These are phyloP conservation scores for Chenopodium berlandieri DNA, from an alignment of 148 eudicot species.

Conservation along the genomic window DNA sequence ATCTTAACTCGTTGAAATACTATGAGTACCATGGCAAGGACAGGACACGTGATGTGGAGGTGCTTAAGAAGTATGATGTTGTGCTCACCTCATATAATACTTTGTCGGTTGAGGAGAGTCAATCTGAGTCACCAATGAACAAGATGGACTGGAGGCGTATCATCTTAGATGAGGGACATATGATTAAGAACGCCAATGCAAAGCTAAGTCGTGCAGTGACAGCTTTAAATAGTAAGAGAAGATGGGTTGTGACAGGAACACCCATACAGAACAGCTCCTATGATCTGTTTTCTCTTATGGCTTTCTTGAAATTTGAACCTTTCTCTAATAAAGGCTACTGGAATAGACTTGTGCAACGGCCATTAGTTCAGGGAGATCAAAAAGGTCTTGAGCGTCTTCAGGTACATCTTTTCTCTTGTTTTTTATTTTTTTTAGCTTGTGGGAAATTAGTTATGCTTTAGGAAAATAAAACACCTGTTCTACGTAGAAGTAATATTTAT, in stretches of 20 bases:
- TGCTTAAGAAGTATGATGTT: slow-evolving; percentile 70
- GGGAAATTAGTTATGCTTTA: not conserved
- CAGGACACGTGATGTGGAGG: slow-evolving; percentile 56
- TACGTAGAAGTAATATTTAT: not conserved
- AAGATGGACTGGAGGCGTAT: slow-evolving; percentile 82
- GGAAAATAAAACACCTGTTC: not conserved
- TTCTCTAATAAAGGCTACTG: slow-evolving; percentile 74
- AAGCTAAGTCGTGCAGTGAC: slow-evolving; percentile 70
- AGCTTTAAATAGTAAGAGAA: slow-evolving; percentile 53
- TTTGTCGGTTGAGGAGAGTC: slow-evolving; percentile 48
- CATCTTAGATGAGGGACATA: slow-evolving; percentile 90
- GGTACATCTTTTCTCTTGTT: slow-evolving; percentile 34
- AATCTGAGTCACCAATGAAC: slow-evolving; percentile 51
- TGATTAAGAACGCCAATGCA: slow-evolving; percentile 69
- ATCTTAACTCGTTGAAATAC: slow-evolving; percentile 51
- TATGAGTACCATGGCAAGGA: slow-evolving; percentile 76
- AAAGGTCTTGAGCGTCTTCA: slow-evolving; percentile 78
- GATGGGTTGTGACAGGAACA: slow-evolving; percentile 96
- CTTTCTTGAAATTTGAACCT: slow-evolving; percentile 86
- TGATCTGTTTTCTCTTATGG: slow-evolving; percentile 80
- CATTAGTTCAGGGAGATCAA: slow-evolving; percentile 59
- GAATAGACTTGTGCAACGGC: slow-evolving; percentile 77
- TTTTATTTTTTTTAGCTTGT: not conserved
- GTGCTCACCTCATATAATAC: slow-evolving; percentile 82
- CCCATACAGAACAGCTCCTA: slow-evolving; percentile 83